phyloP scores from a whole-genome alignment of 441 rosid species.

The Capsella rubella region DNA sequence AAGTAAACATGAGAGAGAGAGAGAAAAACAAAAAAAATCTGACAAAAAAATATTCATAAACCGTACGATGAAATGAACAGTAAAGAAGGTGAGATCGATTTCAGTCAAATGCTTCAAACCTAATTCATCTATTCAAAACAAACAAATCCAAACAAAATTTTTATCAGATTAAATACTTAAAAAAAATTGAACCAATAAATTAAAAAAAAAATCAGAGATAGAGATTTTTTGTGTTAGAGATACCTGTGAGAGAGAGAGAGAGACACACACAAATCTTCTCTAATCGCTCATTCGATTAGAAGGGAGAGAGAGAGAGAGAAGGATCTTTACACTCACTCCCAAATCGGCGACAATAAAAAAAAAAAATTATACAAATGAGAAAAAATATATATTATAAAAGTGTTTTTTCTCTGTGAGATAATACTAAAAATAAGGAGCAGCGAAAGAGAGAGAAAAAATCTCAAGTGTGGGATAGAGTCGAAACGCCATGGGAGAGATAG shows the following conservation, averaged over 20 bases:
- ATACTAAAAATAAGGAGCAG: background rate
- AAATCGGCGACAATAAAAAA: slow-evolving; percentile 28
- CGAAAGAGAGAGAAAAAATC: slow-evolving; percentile 16
- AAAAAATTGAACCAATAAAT: background rate
- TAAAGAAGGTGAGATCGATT: slow-evolving; percentile 31
- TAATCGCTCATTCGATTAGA: slow-evolving; percentile 2
- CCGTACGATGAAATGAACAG: slow-evolving; percentile 19
- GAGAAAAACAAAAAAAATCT: background rate
- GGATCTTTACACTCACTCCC: slow-evolving; percentile 1
- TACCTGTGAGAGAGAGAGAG: background rate
- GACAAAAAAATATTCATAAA: slow-evolving; percentile 3
- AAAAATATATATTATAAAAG: background rate
- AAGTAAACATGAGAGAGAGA: no score
- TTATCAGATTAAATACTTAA: no score
- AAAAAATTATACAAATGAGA: slow-evolving; percentile 18
- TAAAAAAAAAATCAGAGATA: background rate
- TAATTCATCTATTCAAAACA: no score
- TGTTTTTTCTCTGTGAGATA: background rate
- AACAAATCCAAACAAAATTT: no score
- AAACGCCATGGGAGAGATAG: slow-evolving; percentile 24
- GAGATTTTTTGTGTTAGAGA: background rate
- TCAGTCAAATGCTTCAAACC: background rate
- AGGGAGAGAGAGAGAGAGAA: no score
- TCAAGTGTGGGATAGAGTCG: background rate
- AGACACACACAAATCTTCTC: slow-evolving; percentile 30